Evolutionary conservation across 768 basidiomycete genomes (phyloP).

Genomic region (Hysterangium stoloniferum): DNA sequence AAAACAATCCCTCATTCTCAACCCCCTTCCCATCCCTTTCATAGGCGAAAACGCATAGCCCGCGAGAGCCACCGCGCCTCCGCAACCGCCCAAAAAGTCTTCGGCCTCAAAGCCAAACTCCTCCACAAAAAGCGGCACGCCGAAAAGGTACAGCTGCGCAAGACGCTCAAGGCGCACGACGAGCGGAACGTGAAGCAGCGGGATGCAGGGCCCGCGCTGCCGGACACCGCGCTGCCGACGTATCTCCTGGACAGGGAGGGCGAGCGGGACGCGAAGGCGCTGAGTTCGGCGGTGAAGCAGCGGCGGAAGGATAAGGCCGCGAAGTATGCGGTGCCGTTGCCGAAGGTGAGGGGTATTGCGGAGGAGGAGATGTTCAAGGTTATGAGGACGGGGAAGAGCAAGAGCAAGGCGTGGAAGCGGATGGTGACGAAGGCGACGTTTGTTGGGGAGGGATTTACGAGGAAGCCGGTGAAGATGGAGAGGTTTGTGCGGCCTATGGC

Average conservation of each 20-base stretch:
- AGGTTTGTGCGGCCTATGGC: slow-evolving; percentile 97
- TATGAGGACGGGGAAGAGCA: slow-evolving; percentile 93
- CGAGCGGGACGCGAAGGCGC: slow-evolving; percentile 96
- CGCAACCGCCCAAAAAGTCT: slow-evolving; percentile 82
- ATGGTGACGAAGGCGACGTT: slow-evolving; percentile 99
- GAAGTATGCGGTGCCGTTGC: slow-evolving; percentile 93
- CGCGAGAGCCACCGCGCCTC: slow-evolving; percentile 73
- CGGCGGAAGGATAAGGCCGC: slow-evolving; percentile 98
- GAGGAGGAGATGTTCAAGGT: slow-evolving; percentile 99
- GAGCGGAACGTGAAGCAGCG: slow-evolving; percentile 96
- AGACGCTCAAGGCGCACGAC: slow-evolving; percentile 99
- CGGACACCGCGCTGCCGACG: slow-evolving; percentile 88
- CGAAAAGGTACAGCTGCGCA: slow-evolving; percentile 97
- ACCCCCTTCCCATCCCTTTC: neutral
- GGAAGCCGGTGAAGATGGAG: slow-evolving; percentile 99
- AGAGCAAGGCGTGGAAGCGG: slow-evolving; percentile 95
- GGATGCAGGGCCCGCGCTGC: slow-evolving; percentile 63
- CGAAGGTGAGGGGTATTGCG: slow-evolving; percentile 95
- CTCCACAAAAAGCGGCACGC: slow-evolving; percentile 94
- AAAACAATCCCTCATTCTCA: slow-evolving; percentile 3
- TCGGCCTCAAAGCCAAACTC: slow-evolving; percentile 97
- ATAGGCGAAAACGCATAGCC: slow-evolving; percentile 76
- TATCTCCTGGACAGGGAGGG: slow-evolving; percentile 96
- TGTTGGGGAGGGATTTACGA: slow-evolving; percentile 94
- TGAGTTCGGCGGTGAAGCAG: slow-evolving; percentile 95